Conservation (phyloP, 2,329 filamentous ascomycete genomes). For the Xylaria sp. region DNA sequence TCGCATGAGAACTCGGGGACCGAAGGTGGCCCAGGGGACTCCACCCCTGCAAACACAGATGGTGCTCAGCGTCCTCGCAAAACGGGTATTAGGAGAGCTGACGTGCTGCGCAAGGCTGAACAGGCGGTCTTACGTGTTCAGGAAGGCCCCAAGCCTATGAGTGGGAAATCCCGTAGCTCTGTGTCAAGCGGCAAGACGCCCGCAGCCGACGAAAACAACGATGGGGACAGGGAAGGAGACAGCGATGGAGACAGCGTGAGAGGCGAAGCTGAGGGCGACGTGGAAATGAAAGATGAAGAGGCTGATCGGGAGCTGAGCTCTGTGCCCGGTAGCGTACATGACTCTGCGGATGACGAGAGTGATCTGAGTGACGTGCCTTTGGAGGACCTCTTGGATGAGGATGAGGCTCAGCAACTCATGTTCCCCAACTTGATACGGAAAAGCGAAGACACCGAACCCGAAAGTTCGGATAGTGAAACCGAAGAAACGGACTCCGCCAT, state of each 20-base stretch:
- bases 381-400: slow-evolving; percentile 52
- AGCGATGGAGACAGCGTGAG: slow-evolving; percentile 47
- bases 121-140: slow-evolving; percentile 58
- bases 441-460: slow-evolving; percentile 19
- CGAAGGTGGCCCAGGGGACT: slow-evolving; percentile 41
- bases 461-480: slow-evolving; percentile 16
- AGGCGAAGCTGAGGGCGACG: slow-evolving; percentile 39
- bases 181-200: slow-evolving; percentile 57
- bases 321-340: slow-evolving; percentile 64
- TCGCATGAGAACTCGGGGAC: slow-evolving; percentile 47
- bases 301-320: slow-evolving; percentile 51
- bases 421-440: slow-evolving; percentile 55
- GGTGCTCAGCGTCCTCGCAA: slow-evolving; percentile 50
- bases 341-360: slow-evolving; percentile 72
- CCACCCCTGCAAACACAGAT: slow-evolving; percentile 43
- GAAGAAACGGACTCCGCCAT: slow-evolving; percentile 19
- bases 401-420: slow-evolving; percentile 58
- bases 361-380: slow-evolving; percentile 69
- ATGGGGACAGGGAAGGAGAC: slow-evolving; percentile 28
- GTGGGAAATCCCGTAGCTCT: slow-evolving; percentile 57
- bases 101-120: slow-evolving; percentile 67
- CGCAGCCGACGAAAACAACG: slow-evolving; percentile 40
- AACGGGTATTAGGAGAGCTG: slow-evolving; percentile 57
- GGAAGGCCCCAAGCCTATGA: slow-evolving; percentile 53
- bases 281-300: slow-evolving; percentile 53